These are phyloP conservation scores for Botryobasidium botryosum DNA, from an alignment of 768 basidiomycete genomes.

Conservation along the genomic window DNA sequence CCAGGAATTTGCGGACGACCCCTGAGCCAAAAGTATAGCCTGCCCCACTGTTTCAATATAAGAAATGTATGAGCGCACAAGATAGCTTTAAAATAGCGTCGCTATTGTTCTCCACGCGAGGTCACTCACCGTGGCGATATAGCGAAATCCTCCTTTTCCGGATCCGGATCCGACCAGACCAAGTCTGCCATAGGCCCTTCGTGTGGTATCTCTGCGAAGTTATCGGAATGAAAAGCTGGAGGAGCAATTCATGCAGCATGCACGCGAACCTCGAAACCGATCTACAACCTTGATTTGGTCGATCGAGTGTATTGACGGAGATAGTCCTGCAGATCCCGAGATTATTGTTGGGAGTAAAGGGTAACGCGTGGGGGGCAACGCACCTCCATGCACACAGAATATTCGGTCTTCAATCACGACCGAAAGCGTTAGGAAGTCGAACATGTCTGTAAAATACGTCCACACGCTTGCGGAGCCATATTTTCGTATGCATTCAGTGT, in stretches of 20 bases:
- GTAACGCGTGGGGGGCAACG: slow-evolving; percentile 14
- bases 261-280: slow-evolving; percentile 69
- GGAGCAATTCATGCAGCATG: slow-evolving; percentile 8
- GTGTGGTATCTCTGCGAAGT: slow-evolving; percentile 77
- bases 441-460: slow-evolving; percentile 99
- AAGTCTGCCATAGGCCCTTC: slow-evolving; percentile 99
- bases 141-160: slow-evolving; percentile 98
- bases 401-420: slow-evolving; percentile 98
- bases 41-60: slow-evolving; percentile 49
- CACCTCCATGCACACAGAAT: slow-evolving; percentile 98
- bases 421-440: slow-evolving; percentile 92
- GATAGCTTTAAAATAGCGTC: no score
- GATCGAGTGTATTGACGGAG: slow-evolving; percentile 95
- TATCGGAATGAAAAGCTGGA: slow-evolving; percentile 9
- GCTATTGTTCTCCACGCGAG: not conserved
- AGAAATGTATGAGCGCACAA: slow-evolving; percentile 9
- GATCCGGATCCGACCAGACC: slow-evolving; percentile 99
- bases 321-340: slow-evolving; percentile 44
- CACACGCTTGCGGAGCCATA: slow-evolving; percentile 93
- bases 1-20: slow-evolving; percentile 93
- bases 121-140: slow-evolving; percentile 79
- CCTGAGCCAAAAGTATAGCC: slow-evolving; percentile 98
- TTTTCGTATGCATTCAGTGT: slow-evolving; percentile 94
- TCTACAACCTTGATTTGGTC: slow-evolving; percentile 99
- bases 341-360: not conserved